These are phyloP conservation scores for Dioscorea alata DNA, from an alignment of 106 monocot genomes.

Conservation along the genomic window DNA sequence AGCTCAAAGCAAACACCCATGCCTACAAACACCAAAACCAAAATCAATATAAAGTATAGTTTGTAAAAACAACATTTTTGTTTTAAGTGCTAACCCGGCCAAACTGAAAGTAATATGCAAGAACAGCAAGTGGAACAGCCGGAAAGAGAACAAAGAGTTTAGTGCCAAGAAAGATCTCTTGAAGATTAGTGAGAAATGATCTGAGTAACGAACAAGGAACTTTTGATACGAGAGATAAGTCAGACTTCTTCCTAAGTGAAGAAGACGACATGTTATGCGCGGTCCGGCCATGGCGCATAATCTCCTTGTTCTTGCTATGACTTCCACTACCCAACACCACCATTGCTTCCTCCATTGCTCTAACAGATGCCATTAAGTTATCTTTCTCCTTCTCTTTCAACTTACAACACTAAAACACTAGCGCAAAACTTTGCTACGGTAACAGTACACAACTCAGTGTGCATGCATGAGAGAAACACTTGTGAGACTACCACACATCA, in stretches of 20 bases:
- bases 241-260: constrained; percentile 80
- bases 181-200: constrained; percentile 51
- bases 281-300: constrained; percentile 34
- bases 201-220: constrained; percentile 39
- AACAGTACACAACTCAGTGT: too few relatives aligned
- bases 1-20: constrained; percentile 57
- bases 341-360: too few relatives aligned
- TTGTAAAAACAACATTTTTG: not conserved
- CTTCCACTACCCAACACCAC: not conserved
- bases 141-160: constrained; percentile 83
- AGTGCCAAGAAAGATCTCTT: constrained; percentile 87
- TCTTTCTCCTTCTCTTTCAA: too few relatives aligned
- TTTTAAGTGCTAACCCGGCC: constrained; percentile 22
- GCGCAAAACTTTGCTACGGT: too few relatives aligned
- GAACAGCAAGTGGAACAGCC: constrained; percentile 65
- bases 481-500: too few relatives aligned
- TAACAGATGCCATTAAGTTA: too few relatives aligned
- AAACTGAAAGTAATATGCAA: constrained; percentile 35
- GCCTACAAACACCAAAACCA: constrained; percentile 22
- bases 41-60: not conserved
- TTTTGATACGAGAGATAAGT: constrained; percentile 51
- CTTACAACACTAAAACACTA: too few relatives aligned
- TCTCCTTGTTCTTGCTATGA: constrained; percentile 19
- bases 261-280: constrained; percentile 81
- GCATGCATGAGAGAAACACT: too few relatives aligned